These are phyloP conservation scores for Backusella macrospora DNA, from an alignment of 192 early-diverging fungal genomes.

Conservation along the genomic window DNA sequence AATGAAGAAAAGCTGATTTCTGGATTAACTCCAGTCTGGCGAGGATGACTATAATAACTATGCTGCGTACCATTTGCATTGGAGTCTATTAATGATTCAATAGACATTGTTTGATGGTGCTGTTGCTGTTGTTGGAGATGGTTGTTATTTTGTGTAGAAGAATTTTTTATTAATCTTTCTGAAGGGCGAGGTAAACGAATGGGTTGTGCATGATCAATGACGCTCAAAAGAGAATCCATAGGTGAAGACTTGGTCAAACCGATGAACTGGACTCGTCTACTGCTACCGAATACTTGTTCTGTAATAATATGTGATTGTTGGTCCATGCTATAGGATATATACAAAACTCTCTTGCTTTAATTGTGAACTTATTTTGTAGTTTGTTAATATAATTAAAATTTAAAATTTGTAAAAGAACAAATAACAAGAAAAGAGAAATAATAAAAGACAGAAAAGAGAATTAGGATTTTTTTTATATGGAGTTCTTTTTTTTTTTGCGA, in stretches of 20 bases:
- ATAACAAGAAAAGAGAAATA: not conserved
- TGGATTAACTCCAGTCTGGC: not conserved
- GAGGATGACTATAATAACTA: not conserved
- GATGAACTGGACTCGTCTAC: slow-evolving; percentile 34
- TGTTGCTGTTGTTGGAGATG: slow-evolving; percentile 8
- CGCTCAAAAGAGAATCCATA: slow-evolving; percentile 37
- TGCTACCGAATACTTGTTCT: slow-evolving; percentile 42
- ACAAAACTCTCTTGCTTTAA: not conserved
- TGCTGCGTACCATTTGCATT: slow-evolving; percentile 1
- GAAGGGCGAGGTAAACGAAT: slow-evolving; percentile 3
- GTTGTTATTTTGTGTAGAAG: not conserved
- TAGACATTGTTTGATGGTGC: slow-evolving; percentile 29
- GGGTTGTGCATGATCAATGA: slow-evolving; percentile 37
- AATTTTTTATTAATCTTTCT: not conserved
- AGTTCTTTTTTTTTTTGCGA: slow-evolving; percentile 12
- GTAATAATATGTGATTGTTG: slow-evolving; percentile 37
- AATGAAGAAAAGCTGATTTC: not conserved
- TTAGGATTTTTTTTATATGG: slow-evolving; percentile 1
- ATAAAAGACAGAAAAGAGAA: slow-evolving; percentile 13
- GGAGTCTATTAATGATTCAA: slow-evolving; percentile 22
- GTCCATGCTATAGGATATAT: slow-evolving; percentile 15
- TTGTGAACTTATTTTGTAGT: not conserved
- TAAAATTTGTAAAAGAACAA: not conserved
- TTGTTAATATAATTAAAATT: not conserved
- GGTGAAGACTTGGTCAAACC: slow-evolving; percentile 22